Evolutionary conservation across 2,329 filamentous ascomycete species (phyloP).

Genomic region (Aspergillus hiratsukae): DNA sequence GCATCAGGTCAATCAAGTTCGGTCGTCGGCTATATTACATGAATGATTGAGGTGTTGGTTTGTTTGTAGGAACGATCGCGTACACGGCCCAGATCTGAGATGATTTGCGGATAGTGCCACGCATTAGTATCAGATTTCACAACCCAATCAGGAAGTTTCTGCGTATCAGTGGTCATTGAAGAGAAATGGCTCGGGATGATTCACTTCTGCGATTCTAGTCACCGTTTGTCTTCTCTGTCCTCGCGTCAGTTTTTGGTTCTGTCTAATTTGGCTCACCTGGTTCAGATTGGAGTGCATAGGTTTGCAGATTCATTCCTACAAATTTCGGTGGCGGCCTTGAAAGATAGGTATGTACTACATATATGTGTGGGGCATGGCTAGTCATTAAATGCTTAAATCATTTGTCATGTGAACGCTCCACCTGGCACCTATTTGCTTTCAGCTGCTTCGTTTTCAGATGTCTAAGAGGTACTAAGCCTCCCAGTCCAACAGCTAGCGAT

Average conservation of each 20-base stretch:
- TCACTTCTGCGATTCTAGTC: background rate
- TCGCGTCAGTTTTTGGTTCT: background rate
- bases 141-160: background rate
- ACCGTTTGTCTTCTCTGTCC: background rate
- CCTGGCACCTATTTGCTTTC: background rate
- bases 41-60: background rate
- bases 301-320: background rate
- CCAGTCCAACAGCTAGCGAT: background rate
- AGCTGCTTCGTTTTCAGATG: background rate
- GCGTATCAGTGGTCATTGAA: background rate
- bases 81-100: background rate
- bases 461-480: background rate
- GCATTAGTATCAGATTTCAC: background rate
- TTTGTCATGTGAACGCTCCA: background rate
- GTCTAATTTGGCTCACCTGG: background rate
- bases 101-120: background rate
- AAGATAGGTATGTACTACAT: too few relatives aligned
- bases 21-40: background rate
- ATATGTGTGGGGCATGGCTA: too few relatives aligned
- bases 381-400: too few relatives aligned
- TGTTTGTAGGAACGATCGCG: background rate
- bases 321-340: background rate
- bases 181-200: background rate
- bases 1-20: conserved; percentile 21
- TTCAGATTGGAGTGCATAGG: background rate